A percentile compares a stretch with the other conserved stretches of the same genome.
phyloP scores from a whole-genome alignment of 1,284 basidiomycete genomes.

The Mycena citricolor region DNA sequence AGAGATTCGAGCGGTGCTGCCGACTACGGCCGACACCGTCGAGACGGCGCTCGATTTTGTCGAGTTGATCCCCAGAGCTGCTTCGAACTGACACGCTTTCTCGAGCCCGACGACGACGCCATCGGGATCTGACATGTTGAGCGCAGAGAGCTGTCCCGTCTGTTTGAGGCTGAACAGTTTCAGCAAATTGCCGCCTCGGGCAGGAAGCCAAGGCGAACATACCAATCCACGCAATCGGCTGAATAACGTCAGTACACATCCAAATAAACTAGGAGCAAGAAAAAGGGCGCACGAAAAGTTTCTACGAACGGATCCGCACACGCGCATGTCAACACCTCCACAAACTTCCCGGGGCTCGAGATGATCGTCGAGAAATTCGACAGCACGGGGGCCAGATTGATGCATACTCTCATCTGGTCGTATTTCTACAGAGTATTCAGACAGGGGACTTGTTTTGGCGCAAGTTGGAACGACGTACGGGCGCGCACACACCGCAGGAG shows the following conservation, averaged over 20 bases:
- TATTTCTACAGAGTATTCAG: slow-evolving; percentile 39
- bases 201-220: slow-evolving; percentile 22
- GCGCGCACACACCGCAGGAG: slow-evolving; percentile 10
- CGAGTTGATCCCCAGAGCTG: slow-evolving; percentile 52
- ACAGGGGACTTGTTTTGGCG: not conserved
- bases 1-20: not conserved
- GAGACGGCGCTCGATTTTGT: no score
- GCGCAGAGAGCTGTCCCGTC: slow-evolving; percentile 56
- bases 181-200: not conserved
- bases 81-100: slow-evolving; percentile 51
- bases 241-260: slow-evolving; percentile 44
- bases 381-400: slow-evolving; percentile 54
- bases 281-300: slow-evolving; percentile 12
- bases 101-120: slow-evolving; percentile 49
- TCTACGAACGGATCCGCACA: slow-evolving; percentile 61
- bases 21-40: no score
- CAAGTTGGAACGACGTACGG: not conserved
- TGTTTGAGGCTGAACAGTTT: slow-evolving; percentile 47
- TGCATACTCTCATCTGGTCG: slow-evolving; percentile 52
- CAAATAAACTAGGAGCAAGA: slow-evolving; percentile 48
- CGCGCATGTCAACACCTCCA: slow-evolving; percentile 64
- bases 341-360: slow-evolving; percentile 61
- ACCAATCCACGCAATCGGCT: slow-evolving; percentile 72
- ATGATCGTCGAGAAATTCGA: slow-evolving; percentile 60
- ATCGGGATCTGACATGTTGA: slow-evolving; percentile 47